phyloP scores from a whole-genome alignment of 371 early-diverging fungal species.

The Apophysomyces elegans region DNA sequence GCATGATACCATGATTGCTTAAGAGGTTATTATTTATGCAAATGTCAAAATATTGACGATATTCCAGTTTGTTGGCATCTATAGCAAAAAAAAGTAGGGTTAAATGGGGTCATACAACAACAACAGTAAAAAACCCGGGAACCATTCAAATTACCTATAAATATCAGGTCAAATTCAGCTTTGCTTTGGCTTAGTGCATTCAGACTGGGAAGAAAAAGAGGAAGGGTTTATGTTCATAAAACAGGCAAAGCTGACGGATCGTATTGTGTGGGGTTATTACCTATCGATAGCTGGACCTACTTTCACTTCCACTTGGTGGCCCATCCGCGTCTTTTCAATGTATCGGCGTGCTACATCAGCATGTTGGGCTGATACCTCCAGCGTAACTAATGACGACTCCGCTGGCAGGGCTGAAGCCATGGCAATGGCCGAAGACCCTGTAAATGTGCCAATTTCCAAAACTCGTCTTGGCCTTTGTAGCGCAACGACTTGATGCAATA shows the following conservation, averaged over 20 bases:
- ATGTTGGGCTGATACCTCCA: conserved; percentile 50
- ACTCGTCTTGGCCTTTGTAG: conserved; percentile 41
- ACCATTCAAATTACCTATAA: conserved; percentile 47
- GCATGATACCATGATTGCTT: conserved; percentile 50
- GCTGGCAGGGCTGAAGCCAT: conserved; percentile 58
- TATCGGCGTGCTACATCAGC: conserved; percentile 42
- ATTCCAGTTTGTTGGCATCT: conserved; percentile 70
- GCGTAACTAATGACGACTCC: conserved; percentile 36
- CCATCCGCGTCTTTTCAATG: conserved; percentile 27
- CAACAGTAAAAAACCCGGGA: neutral
- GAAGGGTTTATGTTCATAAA: neutral
- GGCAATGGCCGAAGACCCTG: conserved; percentile 63
- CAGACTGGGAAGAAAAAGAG: conserved; percentile 23
- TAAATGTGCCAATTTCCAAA: conserved; percentile 68
- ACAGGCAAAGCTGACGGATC: neutral
- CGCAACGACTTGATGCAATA: conserved; percentile 42
- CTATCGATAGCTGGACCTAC: conserved; percentile 37
- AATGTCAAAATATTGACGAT: conserved; percentile 55
- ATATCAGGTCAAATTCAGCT: conserved; percentile 55
- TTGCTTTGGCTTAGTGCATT: conserved; percentile 21
- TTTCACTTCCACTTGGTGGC: conserved; percentile 26
- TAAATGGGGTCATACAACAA: neutral
- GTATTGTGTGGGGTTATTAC: conserved; percentile 20
- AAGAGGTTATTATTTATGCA: conserved; percentile 57
- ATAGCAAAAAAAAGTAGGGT: neutral